phyloP scores from a whole-genome alignment of 805 yeast genomes.

The Lipomyces spencermartinsiae region DNA sequence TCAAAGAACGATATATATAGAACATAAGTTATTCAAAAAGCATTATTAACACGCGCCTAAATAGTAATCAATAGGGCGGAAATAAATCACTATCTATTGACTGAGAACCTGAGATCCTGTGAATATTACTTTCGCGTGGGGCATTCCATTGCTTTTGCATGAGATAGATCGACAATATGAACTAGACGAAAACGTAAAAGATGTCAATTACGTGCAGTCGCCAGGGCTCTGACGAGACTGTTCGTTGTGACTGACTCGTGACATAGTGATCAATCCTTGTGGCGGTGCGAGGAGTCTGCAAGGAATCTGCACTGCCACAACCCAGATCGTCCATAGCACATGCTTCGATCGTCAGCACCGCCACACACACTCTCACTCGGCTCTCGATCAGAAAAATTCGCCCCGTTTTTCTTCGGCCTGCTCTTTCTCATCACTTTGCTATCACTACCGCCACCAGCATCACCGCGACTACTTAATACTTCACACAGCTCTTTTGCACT shows the following conservation, averaged over 20 bases:
- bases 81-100: background rate
- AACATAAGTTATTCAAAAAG: no score
- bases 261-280: no score
- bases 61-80: background rate
- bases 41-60: background rate
- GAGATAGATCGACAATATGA: background rate
- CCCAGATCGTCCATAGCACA: no score
- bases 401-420: background rate
- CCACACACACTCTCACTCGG: background rate
- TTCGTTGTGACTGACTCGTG: no score
- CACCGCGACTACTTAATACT: background rate
- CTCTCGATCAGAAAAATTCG: background rate
- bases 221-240: no score
- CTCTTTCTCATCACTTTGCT: background rate
- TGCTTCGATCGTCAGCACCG: background rate
- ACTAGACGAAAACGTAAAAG: no score
- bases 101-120: background rate
- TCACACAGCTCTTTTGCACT: conserved; percentile 8
- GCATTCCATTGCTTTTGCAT: background rate
- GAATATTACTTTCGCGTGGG: background rate
- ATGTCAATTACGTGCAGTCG: no score
- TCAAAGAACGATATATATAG: no score
- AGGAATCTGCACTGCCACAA: no score
- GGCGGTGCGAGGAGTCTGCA: no score
- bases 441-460: background rate